A percentile compares a stretch with the other conserved stretches of the same genome.
Evolutionary conservation across 2,329 filamentous ascomycete species (phyloP).

Genomic region (Scortechinia acanthostroma): DNA sequence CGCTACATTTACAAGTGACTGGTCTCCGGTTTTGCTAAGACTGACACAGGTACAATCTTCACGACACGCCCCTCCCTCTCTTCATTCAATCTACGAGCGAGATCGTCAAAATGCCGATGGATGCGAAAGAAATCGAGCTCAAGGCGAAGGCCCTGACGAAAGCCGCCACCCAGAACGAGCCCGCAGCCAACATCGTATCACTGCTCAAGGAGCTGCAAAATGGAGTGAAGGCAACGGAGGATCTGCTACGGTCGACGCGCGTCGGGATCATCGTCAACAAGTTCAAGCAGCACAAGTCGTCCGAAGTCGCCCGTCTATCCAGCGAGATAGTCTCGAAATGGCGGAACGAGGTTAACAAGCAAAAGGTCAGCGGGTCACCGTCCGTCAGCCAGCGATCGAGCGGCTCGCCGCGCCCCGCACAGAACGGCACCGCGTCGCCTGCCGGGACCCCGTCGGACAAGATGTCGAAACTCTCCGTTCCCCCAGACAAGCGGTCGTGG

Average conservation of each 20-base stretch:
- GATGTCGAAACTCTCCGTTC: constrained; percentile 36
- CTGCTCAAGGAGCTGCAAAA: constrained; percentile 49
- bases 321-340: constrained; percentile 51
- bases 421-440: constrained; percentile 31
- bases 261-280: constrained; percentile 59
- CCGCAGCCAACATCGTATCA: constrained; percentile 39
- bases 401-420: constrained; percentile 8
- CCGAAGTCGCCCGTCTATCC: constrained; percentile 43
- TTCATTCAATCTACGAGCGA: too few relatives aligned
- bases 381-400: neutral
- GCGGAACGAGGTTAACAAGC: constrained; percentile 39
- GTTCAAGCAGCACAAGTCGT: constrained; percentile 48
- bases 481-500: constrained; percentile 50
- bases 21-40: too few relatives aligned
- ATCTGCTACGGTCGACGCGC: constrained; percentile 50
- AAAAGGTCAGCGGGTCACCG: constrained; percentile 8
- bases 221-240: constrained; percentile 51
- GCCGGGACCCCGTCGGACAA: constrained; percentile 30
- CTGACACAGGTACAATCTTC: too few relatives aligned
- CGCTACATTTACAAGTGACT: too few relatives aligned
- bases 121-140: constrained; percentile 49
- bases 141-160: constrained; percentile 50
- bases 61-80: too few relatives aligned
- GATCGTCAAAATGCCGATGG: too few relatives aligned
- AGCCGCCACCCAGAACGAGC: constrained; percentile 44